These are phyloP conservation scores for Hordeum marinum DNA, from an alignment of 176 grass and related monocot genomes.

Conservation along the genomic window DNA sequence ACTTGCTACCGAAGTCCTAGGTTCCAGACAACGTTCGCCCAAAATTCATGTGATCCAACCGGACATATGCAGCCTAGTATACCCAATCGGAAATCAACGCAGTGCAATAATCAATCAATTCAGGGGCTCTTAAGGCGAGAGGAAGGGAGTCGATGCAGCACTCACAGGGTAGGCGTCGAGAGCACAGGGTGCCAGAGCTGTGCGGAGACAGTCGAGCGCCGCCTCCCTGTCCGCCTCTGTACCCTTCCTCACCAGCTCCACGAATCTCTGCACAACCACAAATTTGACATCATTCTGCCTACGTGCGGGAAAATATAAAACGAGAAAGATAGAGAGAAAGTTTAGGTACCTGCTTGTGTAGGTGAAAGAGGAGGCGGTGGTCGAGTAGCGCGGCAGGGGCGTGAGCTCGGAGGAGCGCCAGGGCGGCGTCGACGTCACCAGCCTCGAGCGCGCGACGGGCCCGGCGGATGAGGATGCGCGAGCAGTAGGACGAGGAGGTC, in stretches of 20 bases:
- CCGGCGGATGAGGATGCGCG: conserved; percentile 55
- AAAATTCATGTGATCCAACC: conserved; percentile 3
- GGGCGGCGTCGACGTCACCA: conserved; percentile 71
- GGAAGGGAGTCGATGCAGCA: neutral
- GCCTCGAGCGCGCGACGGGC: conserved; percentile 56
- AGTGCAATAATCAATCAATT: neutral
- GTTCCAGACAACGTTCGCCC: neutral
- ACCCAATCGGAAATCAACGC: neutral
- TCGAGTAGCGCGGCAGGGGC: conserved; percentile 67
- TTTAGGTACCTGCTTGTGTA: conserved; percentile 82
- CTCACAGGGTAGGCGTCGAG: conserved; percentile 92
- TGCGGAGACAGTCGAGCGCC: conserved; percentile 76
- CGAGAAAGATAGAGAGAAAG: neutral
- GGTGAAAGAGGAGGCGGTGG: conserved; percentile 82
- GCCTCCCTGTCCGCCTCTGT: conserved; percentile 59
- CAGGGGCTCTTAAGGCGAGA: neutral
- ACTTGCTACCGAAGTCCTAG: neutral
- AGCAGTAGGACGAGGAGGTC: conserved; percentile 42
- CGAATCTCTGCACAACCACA: conserved; percentile 66
- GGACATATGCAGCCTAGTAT: neutral
- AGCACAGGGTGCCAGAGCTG: conserved; percentile 76
- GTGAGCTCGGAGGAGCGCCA: conserved; percentile 62
- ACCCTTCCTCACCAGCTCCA: conserved; percentile 80
- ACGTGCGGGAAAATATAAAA: neutral
- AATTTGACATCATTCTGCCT: neutral